Percentiles rank a stretch among this genome's conserved stretches.
phyloP scores from a whole-genome alignment of 257 asterid genomes.

The Orobanche coerulescens region DNA sequence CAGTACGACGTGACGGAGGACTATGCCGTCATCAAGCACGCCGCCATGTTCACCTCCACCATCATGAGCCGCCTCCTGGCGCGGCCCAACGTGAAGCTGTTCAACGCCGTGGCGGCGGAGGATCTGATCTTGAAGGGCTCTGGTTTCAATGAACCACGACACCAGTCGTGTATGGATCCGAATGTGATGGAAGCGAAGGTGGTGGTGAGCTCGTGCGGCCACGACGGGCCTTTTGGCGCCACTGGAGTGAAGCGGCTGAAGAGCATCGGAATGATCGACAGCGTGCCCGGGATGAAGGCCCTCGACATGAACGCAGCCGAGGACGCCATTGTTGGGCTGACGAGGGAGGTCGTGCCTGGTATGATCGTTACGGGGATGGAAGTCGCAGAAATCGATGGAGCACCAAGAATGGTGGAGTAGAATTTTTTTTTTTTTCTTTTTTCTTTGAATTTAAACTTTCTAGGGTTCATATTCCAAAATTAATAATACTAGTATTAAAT shows the following conservation, averaged over 20 bases:
- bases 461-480: too few species aligned
- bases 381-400: conserved; percentile 88
- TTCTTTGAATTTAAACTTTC: too few species aligned
- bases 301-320: conserved; percentile 91
- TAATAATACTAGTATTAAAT: too few species aligned
- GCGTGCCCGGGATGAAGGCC: conserved; percentile 91
- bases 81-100: conserved; percentile 75
- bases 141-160: conserved; percentile 86
- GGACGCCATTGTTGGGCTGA: conserved; percentile 80
- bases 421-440: too few species aligned
- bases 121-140: conserved; percentile 80
- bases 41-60: conserved; percentile 85
- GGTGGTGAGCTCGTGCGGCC: conserved; percentile 94
- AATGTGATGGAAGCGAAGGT: conserved; percentile 83
- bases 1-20: conserved; percentile 76
- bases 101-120: conserved; percentile 94
- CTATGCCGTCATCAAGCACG: conserved; percentile 88
- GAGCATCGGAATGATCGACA: conserved; percentile 87
- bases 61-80: conserved; percentile 89
- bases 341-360: conserved; percentile 86
- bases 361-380: conserved; percentile 98
- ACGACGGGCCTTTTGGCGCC: conserved; percentile 93
- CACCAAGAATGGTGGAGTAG: conserved; percentile 72
- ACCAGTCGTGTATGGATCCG: conserved; percentile 98
- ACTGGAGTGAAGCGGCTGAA: conserved; percentile 82